Evolutionary conservation across 495 filamentous ascomycete species (phyloP).

Genomic region (Xylaria scruposa): DNA sequence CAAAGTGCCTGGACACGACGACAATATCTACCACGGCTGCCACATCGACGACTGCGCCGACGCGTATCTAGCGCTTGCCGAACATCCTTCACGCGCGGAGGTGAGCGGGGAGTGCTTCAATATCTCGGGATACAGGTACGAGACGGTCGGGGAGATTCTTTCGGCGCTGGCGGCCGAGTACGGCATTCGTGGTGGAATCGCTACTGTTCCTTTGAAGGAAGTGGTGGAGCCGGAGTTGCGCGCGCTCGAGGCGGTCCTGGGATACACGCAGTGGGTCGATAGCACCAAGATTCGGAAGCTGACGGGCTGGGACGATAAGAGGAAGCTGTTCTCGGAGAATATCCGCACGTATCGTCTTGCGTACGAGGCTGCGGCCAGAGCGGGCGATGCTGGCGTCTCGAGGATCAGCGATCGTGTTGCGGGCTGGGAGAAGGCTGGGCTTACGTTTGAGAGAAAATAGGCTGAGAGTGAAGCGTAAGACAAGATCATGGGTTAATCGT

Average conservation of each 20-base stretch:
- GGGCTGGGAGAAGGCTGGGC: not conserved
- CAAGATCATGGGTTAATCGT: too few relatives aligned
- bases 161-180: slow-evolving; percentile 46
- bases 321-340: slow-evolving; percentile 45
- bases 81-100: slow-evolving; percentile 30
- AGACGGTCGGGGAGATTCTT: slow-evolving; percentile 45
- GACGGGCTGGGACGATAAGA: slow-evolving; percentile 49
- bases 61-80: slow-evolving; percentile 49
- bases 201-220: not conserved
- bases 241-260: slow-evolving; percentile 33
- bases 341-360: slow-evolving; percentile 46
- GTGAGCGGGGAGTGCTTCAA: slow-evolving; percentile 50
- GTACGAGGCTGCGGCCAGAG: slow-evolving; percentile 45
- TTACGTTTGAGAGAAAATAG: not conserved
- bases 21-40: slow-evolving; percentile 47
- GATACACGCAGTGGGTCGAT: slow-evolving; percentile 49
- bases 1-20: slow-evolving; percentile 37
- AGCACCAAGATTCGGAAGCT: slow-evolving; percentile 48
- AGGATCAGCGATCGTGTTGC: slow-evolving; percentile 31
- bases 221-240: not conserved
- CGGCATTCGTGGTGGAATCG: slow-evolving; percentile 35
- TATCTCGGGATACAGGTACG: slow-evolving; percentile 46
- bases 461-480: not conserved
- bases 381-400: slow-evolving; percentile 32
- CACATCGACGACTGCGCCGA: slow-evolving; percentile 56